Evolutionary conservation across 148 eudicot species (phyloP), one percentile per base, ranked within the genome.

Genomic region (Pharnaceum exiguum): DNA sequence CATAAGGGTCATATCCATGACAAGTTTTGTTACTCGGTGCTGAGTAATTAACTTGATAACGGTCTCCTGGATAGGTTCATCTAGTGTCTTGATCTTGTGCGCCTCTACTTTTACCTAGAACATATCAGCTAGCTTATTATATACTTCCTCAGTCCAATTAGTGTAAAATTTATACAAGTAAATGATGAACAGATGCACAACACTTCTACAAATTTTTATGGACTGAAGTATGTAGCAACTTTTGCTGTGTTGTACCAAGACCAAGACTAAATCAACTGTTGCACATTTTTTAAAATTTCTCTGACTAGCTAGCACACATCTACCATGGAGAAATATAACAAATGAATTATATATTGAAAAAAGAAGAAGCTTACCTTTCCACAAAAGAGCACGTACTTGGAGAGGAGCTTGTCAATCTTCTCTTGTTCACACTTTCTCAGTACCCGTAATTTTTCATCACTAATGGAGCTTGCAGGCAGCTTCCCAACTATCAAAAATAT

Each of bases 381-480:
- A 71, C 89, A 85, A 52, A 70, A 72, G 21, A 73, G 76, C 40
- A 58, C 65, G 75, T 70, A 89, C 30, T 59, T 63, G 37, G 76
- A 62, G 1, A 89, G 67, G 17, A 76, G 71, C 36, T 61, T 71
- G 67, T 85, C 86, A 39, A 53, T 71, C 44, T 80, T 77, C 47
- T 70, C 77, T 60, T 75, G 75, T 71, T 89, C 89, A 62, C 44
- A 70, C 70, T 69, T 82, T 42, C 72, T 80, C n/a, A 76, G 27
- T 55, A 39, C 27, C 60, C 77, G 50, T 51, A 85, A 47, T 29
- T 66, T 80, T 62, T 85, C 78, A n/a, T 82, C 89, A 63, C 67
- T 82, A 58, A 85, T 75, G 36, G 71, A 65, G 56, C 70, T 78
- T 59, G 72, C 82, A n/a, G 85, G 96, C 28, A 89, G 68, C 57